Percentiles rank a stretch among this genome's conserved stretches.
phyloP scores from a whole-genome alignment of 768 basidiomycete species.

The Exsudoporus frostii region DNA sequence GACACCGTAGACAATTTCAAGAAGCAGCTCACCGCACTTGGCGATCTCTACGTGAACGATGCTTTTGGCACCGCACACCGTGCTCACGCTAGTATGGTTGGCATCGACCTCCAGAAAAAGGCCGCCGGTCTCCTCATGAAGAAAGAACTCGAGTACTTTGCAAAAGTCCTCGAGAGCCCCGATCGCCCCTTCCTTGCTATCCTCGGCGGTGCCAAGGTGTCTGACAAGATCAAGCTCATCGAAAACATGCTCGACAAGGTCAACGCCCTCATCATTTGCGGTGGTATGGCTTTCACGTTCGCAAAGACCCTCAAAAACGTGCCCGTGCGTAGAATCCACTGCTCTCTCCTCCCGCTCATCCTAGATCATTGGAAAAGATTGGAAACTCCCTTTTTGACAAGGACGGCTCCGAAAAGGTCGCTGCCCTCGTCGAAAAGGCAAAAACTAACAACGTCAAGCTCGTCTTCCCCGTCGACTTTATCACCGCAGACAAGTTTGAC shows the following conservation, averaged over 20 bases:
- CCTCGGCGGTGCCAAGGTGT: constrained; percentile 97
- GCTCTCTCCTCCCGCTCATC: background rate
- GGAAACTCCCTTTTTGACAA: constrained; percentile 93
- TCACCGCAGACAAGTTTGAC: constrained; percentile 93
- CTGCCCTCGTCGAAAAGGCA: constrained; percentile 83
- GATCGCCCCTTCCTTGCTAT: constrained; percentile 97
- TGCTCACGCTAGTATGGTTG: constrained; percentile 98
- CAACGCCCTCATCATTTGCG: constrained; percentile 92
- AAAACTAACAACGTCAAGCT: constrained; percentile 88
- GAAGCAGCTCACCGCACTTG: constrained; percentile 83
- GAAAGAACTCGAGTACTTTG: constrained; percentile 98
- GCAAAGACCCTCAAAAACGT: constrained; percentile 88
- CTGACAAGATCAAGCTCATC: constrained; percentile 98
- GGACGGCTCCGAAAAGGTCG: constrained; percentile 84
- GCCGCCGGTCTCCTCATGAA: constrained; percentile 97
- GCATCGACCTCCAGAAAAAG: constrained; percentile 85
- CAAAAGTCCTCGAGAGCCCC: constrained; percentile 93
- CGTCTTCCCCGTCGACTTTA: constrained; percentile 92
- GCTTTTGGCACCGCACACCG: constrained; percentile 99
- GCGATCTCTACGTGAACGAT: constrained; percentile 97
- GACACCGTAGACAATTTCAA: constrained; percentile 80
- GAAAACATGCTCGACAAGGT: constrained; percentile 99
- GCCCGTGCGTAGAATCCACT: constrained; percentile 42
- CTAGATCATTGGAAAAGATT: constrained; percentile 47
- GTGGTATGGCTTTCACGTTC: constrained; percentile 99